Evolutionary conservation across 2,329 filamentous ascomycete species (phyloP).

Genomic region (Fusarium sp.): DNA sequence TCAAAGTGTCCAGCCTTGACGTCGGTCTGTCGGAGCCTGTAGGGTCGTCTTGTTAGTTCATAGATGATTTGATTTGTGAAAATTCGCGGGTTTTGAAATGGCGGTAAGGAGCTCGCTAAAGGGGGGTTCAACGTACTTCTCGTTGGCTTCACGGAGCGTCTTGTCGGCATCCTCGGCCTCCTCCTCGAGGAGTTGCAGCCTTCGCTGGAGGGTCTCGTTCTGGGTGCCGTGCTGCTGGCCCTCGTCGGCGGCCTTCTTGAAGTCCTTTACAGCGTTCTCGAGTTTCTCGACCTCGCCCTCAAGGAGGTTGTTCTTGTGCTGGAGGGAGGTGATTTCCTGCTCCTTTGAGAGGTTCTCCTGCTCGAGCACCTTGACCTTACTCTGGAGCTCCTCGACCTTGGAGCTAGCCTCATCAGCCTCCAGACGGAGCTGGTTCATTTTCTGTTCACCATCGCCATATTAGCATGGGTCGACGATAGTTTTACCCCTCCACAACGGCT

Average conservation of each 20-base stretch:
- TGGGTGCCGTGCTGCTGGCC: constrained; percentile 84
- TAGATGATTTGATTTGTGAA: constrained; percentile 1
- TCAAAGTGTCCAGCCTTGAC: constrained; percentile 99
- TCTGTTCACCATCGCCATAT: constrained; percentile 61
- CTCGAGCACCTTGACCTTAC: constrained; percentile 88
- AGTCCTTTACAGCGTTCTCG: constrained; percentile 81
- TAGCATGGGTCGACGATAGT: constrained; percentile 40
- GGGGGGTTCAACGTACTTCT: constrained; percentile 77
- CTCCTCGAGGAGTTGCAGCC: constrained; percentile 95
- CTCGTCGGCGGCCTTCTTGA: constrained; percentile 87
- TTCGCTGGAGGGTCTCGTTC: constrained; percentile 90
- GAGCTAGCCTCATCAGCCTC: constrained; percentile 86
- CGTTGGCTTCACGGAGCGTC: constrained; percentile 95
- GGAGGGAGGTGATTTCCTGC: constrained; percentile 95
- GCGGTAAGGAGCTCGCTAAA: constrained; percentile 37
- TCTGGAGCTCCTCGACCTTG: constrained; percentile 87
- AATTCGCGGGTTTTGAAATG: constrained; percentile 29
- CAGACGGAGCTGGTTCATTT: constrained; percentile 93
- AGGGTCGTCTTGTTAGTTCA: constrained; percentile 29
- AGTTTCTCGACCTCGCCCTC: constrained; percentile 94
- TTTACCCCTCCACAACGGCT: constrained; percentile 45
- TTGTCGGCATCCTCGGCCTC: constrained; percentile 97
- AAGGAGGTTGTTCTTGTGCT: constrained; percentile 93
- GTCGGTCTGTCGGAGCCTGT: constrained; percentile 96
- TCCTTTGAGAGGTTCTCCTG: constrained; percentile 96